Evolutionary conservation across 2,329 filamentous ascomycete genomes (phyloP), one percentile per base, ranked within the genome.

Genomic region (Stagonosporopsis chrysanthemi): DNA sequence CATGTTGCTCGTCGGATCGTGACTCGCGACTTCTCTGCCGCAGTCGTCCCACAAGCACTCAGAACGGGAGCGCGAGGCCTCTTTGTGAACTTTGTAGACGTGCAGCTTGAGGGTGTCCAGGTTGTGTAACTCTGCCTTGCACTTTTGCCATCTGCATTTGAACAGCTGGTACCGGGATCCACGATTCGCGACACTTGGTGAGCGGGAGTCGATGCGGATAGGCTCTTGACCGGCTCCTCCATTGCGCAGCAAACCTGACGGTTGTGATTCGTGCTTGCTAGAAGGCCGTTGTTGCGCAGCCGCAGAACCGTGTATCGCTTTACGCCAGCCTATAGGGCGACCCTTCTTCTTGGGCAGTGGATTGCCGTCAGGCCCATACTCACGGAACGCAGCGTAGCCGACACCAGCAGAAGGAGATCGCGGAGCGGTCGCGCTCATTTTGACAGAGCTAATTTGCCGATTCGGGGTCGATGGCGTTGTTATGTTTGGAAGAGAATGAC

Each of bases 101-200:
- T 90, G 87, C 55, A 83, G 84, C 59, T 82, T 81, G 6, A 89
- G 74, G 0, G 83, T 84, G 8, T 83, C 81, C 14, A 88, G 71
- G 62, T 88, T 89, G 71, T 89, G 87, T 5, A 89, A 75, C 61
- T 87, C 80, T 0, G 83, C 81, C 3, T 73, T 71, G 68, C 87
- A 90, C 1, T 75, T 72, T 48, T 80, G 73, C 87, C 86, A 89
- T 39, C 77, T 71, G 71, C 87, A 90, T 52, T 79, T 78, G 68
- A 81, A 89, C 6, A 84, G 78, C 46, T 77, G 75, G 55, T 78
- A 80, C 28, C 70, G 67, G 0, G 72, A 70, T 36, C 72, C 61
- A n/a, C 54, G 61, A 33, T 62, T 60, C 7, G 63, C 56, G 29
- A 67, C 56, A 51, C 70, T 75, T n/a, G 74, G 67, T 9, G 74